Conservation (phyloP, 768 basidiomycete species). For the Pulveroboletus sp. region DNA sequence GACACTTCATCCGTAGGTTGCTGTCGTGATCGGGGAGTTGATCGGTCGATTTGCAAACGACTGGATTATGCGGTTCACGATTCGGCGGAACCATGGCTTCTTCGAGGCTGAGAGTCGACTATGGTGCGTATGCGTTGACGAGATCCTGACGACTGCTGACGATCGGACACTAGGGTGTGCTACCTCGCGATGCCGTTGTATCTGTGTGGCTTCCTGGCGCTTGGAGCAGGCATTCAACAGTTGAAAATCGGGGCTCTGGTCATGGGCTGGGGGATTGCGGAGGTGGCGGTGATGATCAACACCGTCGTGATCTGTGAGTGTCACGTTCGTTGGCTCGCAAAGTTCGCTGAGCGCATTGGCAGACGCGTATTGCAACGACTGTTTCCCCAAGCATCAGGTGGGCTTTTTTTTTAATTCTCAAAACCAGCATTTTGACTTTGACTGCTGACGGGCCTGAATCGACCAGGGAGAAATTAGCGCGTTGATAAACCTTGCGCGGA, state of each 20-base stretch:
- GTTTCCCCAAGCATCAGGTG: slow-evolving; percentile 34
- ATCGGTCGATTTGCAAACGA: slow-evolving; percentile 51
- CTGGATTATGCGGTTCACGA: slow-evolving; percentile 40
- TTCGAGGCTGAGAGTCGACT: slow-evolving; percentile 50
- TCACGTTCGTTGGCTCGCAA: not conserved
- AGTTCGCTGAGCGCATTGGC: not conserved
- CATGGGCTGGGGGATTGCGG: slow-evolving; percentile 44
- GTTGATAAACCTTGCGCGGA: slow-evolving; percentile 40
- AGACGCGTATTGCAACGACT: slow-evolving; percentile 40
- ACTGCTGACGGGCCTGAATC: not conserved
- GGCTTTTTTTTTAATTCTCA: not conserved
- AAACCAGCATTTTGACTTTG: not conserved
- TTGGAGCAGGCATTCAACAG: slow-evolving; percentile 39
- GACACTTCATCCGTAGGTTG: slow-evolving; percentile 43
- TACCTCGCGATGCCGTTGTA: slow-evolving; percentile 40
- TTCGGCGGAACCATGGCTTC: slow-evolving; percentile 46
- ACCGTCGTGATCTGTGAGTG: slow-evolving; percentile 39
- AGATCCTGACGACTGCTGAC: not conserved
- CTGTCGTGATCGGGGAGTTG: slow-evolving; percentile 48
- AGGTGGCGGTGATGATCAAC: slow-evolving; percentile 34
- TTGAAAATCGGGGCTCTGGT: slow-evolving; percentile 30
- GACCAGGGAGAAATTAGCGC: slow-evolving; percentile 41
- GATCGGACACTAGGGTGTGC: slow-evolving; percentile 25
- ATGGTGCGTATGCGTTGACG: slow-evolving; percentile 28
- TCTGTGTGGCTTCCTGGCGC: slow-evolving; percentile 39